Conservation (phyloP, 148 eudicot species). For the Cornus florida region DNA sequence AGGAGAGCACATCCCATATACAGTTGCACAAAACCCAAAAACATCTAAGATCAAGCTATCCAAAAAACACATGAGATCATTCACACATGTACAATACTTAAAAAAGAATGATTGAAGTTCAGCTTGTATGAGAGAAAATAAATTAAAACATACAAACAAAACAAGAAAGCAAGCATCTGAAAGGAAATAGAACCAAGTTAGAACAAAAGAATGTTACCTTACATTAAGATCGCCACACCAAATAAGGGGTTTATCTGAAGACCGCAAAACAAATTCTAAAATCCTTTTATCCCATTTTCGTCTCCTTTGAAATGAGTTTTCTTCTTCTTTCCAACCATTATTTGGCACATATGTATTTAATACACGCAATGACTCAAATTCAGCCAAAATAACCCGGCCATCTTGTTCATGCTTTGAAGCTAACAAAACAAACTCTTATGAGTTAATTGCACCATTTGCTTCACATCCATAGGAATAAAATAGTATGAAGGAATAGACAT, state of each 20-base stretch:
- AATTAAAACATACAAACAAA: neutral
- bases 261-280: conserved; percentile 64
- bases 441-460: conserved; percentile 7
- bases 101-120: neutral
- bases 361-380: conserved; percentile 76
- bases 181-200: neutral
- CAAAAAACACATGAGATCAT: no score
- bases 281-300: conserved; percentile 99
- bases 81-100: no score
- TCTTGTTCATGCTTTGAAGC: conserved; percentile 91
- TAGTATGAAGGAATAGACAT: neutral
- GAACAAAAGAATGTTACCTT: conserved; percentile 48
- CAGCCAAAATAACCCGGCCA: conserved; percentile 94
- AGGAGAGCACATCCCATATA: no score
- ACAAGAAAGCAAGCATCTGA: neutral
- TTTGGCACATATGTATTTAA: conserved; percentile 93
- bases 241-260: conserved; percentile 88
- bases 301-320: conserved; percentile 85
- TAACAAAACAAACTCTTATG: conserved; percentile 24
- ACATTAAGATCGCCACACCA: conserved; percentile 99
- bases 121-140: neutral
- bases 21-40: no score
- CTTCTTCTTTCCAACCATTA: conserved; percentile 99
- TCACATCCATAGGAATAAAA: neutral
- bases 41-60: no score